Percentiles rank a stretch among this genome's conserved stretches.
Evolutionary conservation across 2,329 filamentous ascomycete species (phyloP).

Genomic region (Arachnopeziza araneosa): DNA sequence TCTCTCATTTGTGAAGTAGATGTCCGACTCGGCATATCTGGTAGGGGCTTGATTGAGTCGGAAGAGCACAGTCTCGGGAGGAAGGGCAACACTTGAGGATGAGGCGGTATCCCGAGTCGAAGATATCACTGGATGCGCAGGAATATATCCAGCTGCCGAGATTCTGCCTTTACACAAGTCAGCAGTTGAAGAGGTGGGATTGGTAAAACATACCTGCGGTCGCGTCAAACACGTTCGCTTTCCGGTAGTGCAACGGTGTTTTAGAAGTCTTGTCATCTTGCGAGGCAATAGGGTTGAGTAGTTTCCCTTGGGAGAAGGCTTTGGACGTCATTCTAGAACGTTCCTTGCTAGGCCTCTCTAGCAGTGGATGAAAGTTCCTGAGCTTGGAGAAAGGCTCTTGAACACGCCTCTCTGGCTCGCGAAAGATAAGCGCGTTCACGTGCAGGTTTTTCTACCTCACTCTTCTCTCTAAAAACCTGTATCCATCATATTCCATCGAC

Average conservation of each 20-base stretch:
- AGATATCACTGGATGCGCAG: slow-evolving; percentile 19
- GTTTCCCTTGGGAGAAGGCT: slow-evolving; percentile 18
- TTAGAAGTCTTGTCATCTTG: background rate
- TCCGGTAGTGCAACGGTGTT: slow-evolving; percentile 23
- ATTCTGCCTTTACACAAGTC: slow-evolving; percentile 34
- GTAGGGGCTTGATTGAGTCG: slow-evolving; percentile 56
- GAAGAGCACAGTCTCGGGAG: slow-evolving; percentile 69
- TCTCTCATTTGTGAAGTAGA: slow-evolving; percentile 60
- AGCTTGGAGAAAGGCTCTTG: no score
- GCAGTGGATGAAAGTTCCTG: no score
- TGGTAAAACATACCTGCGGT: slow-evolving; percentile 52
- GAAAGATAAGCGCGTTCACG: background rate
- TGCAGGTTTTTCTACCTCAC: background rate
- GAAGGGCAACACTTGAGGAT: slow-evolving; percentile 36
- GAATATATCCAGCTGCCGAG: slow-evolving; percentile 38
- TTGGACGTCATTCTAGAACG: slow-evolving; percentile 21
- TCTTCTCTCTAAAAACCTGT: background rate
- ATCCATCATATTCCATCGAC: background rate
- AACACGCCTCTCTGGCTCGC: background rate
- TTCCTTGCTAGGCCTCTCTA: background rate
- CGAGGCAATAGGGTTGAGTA: slow-evolving; percentile 8
- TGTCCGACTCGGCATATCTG: slow-evolving; percentile 64
- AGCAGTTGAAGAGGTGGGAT: background rate
- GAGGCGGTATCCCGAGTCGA: slow-evolving; percentile 27
- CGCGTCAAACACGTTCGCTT: slow-evolving; percentile 63